These are phyloP conservation scores for Cercospora sojina DNA, from an alignment of 2,329 filamentous ascomycete genomes.

Conservation along the genomic window DNA sequence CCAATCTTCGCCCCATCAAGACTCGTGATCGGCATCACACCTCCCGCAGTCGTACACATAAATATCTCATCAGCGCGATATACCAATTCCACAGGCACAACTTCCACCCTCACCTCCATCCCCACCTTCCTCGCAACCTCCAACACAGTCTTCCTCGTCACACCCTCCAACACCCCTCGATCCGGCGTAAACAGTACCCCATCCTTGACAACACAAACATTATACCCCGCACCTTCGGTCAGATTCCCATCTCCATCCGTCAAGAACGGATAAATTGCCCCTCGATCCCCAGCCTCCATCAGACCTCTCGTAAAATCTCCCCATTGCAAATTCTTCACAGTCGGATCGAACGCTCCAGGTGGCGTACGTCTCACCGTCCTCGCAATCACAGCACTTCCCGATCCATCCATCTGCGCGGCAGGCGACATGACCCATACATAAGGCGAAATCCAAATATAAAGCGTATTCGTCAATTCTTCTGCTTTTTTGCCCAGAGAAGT, in stretches of 20 bases:
- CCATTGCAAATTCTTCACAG: slow-evolving; percentile 54
- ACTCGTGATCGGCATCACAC: slow-evolving; percentile 53
- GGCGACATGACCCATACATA: slow-evolving; percentile 55
- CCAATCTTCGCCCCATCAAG: slow-evolving; percentile 48
- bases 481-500: slow-evolving; percentile 30
- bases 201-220: slow-evolving; percentile 50
- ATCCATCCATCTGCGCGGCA: slow-evolving; percentile 42
- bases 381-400: slow-evolving; percentile 46
- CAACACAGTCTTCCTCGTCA: slow-evolving; percentile 52
- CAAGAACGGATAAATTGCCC: slow-evolving; percentile 51
- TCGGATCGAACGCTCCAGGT: slow-evolving; percentile 52
- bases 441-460: slow-evolving; percentile 52
- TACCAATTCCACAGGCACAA: slow-evolving; percentile 44
- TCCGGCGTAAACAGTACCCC: slow-evolving; percentile 49
- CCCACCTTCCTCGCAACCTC: slow-evolving; percentile 42
- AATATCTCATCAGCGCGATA: slow-evolving; percentile 53
- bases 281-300: slow-evolving; percentile 51
- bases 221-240: slow-evolving; percentile 54
- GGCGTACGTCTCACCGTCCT: slow-evolving; percentile 49
- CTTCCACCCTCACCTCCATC: slow-evolving; percentile 42
- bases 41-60: slow-evolving; percentile 56
- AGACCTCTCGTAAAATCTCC: slow-evolving; percentile 48
- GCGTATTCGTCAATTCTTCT: slow-evolving; percentile 41
- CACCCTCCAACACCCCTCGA: slow-evolving; percentile 50
- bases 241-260: slow-evolving; percentile 53